Conservation (phyloP, 768 basidiomycete species). For the Boletus subparvulus region DNA sequence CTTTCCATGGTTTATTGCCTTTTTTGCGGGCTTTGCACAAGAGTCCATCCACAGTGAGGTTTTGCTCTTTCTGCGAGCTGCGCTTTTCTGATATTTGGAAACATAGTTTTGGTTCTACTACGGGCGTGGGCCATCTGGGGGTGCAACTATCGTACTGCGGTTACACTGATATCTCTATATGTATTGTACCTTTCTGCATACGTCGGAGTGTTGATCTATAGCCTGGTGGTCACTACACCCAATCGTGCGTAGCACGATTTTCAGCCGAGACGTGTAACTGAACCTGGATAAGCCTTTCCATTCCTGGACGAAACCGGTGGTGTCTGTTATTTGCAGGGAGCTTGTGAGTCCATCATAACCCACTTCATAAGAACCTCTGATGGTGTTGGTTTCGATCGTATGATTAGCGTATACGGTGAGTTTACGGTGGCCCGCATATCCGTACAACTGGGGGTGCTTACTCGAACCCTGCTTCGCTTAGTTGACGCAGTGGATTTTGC, state of each 20-base stretch:
- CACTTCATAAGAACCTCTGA: neutral
- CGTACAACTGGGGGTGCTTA: neutral
- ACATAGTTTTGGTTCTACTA: slow-evolving; percentile 15
- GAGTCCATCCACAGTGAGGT: slow-evolving; percentile 17
- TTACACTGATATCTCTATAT: neutral
- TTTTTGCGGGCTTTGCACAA: neutral
- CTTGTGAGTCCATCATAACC: neutral
- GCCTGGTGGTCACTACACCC: neutral
- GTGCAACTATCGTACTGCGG: neutral
- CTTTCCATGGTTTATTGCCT: neutral
- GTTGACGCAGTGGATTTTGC: neutral
- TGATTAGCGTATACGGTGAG: neutral
- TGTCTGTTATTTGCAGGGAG: neutral
- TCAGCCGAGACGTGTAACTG: neutral
- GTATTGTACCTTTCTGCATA: neutral
- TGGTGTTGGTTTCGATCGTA: neutral
- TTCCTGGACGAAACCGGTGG: neutral
- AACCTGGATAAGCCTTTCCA: neutral
- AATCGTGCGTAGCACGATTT: neutral
- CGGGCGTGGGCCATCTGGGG: slow-evolving; percentile 21
- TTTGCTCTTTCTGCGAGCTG: neutral
- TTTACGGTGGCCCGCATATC: neutral
- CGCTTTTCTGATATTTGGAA: neutral
- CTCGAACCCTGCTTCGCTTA: neutral
- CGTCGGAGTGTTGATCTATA: neutral